Evolutionary conservation across 75 land plant species (phyloP), one percentile per base, ranked within the genome.

Genomic region (Isoetes taiwanensis): DNA sequence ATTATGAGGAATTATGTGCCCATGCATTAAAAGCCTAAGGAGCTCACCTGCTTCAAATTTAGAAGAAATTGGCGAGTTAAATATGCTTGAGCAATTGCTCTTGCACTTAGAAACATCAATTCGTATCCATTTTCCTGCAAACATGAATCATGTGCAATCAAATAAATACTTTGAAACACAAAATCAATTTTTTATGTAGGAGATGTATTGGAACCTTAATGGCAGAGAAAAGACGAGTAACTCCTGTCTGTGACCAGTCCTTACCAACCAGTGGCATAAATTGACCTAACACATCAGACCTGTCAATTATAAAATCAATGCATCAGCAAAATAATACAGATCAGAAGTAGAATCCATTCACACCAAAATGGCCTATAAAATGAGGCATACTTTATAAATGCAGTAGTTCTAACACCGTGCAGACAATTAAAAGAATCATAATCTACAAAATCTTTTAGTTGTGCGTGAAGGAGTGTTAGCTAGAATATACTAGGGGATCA

Each of bases 231-330:
- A 94, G 76, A 64, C 93, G 86, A 27, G 95, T 68, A 57, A 93
- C 98, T 43, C 98, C 98, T 26, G 71, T 72, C 23, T 93, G 98
- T 43, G 96, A 81, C 98, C 98, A 93, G 65, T 93, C 98, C 25
- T 68, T 62, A 30, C 98, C 98, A 64, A 93, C 83, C 67, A 79
- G 63, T 59, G 95, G 98, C 98, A 93, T 93, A 61, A 93, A 79
- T 58, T 93, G 98, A n/a, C 99, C 99, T 31, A 94, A 74, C 60
- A 94, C 96, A 80, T 94, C 99, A 28, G 99, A 93, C 60, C 98
- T 93, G 80, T 28, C 41, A 54, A 19, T 28, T 17, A 32, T 4
- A 16, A 54, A 9, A n/a, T 4, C 3, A 4, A 4, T 9, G n/a
- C n/a, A n/a, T n/a, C n/a, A n/a, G n/a, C n/a, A n/a, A n/a, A n/a